Percentiles rank a stretch among this genome's conserved stretches.
Evolutionary conservation across 768 basidiomycete species (phyloP).

Genomic region (Calocera viscosa): DNA sequence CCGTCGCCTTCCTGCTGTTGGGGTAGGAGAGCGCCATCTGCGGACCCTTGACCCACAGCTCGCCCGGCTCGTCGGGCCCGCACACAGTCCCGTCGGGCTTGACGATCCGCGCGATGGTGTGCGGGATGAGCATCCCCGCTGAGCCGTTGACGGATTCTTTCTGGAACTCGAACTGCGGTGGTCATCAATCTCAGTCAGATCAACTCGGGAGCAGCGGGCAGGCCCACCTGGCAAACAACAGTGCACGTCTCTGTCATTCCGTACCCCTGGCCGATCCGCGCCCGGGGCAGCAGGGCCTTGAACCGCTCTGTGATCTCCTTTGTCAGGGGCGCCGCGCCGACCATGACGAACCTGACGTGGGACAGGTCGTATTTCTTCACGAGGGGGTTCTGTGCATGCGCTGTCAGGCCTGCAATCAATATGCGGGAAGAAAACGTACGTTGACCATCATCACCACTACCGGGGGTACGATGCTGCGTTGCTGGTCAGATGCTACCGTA

Average conservation of each 20-base stretch:
- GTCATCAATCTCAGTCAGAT: neutral
- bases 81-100: conserved; percentile 47
- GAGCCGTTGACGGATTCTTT: conserved; percentile 34
- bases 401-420: neutral
- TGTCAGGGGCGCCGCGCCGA: conserved; percentile 27
- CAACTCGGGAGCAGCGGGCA: neutral
- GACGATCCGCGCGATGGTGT: conserved; percentile 41
- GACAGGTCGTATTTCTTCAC: conserved; percentile 40
- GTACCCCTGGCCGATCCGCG: conserved; percentile 2
- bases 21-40: conserved; percentile 46
- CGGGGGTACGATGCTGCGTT: conserved; percentile 42
- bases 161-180: neutral
- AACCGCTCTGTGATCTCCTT: neutral
- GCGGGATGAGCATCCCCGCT: conserved; percentile 48
- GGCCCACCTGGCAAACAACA: conserved; percentile 18
- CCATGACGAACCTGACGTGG: conserved; percentile 36
- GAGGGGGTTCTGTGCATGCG: conserved; percentile 34
- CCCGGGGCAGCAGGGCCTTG: neutral
- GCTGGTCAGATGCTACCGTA: neutral
- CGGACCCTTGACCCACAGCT: conserved; percentile 46
- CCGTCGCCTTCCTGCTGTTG: conserved; percentile 53
- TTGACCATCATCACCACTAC: conserved; percentile 49
- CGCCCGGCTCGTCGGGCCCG: conserved; percentile 45
- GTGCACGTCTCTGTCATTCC: conserved; percentile 55
- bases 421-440: conserved; percentile 24